Evolutionary conservation across 148 eudicot species (phyloP).

Genomic region (Fallopia convolvulus): DNA sequence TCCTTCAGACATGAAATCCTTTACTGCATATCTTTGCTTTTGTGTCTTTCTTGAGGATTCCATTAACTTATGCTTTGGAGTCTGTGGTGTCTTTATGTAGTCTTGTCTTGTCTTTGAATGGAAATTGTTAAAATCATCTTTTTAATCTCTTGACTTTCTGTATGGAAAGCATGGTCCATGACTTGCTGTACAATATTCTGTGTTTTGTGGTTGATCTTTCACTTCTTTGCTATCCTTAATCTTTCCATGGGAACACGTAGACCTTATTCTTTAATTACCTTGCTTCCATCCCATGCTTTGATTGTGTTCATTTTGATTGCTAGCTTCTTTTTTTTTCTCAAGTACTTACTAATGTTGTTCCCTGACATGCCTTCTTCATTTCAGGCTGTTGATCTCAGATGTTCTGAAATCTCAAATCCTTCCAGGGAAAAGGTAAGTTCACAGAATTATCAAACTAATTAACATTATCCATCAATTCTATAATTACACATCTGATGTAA

Average conservation of each 20-base stretch:
- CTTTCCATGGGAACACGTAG: background rate
- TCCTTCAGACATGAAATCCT: background rate
- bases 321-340: background rate
- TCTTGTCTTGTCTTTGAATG: background rate
- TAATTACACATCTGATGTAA: background rate
- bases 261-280: background rate
- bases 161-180: constrained; percentile 1
- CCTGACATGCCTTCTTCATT: constrained; percentile 16
- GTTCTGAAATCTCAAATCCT: constrained; percentile 43
- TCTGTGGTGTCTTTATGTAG: background rate
- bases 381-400: constrained; percentile 70
- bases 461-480: background rate
- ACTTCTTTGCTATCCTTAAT: background rate
- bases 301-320: background rate
- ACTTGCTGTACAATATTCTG: constrained; percentile 5
- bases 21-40: background rate
- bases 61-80: background rate
- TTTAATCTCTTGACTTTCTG: background rate
- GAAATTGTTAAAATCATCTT: background rate
- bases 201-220: constrained; percentile 5
- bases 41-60: background rate
- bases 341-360: constrained; percentile 4
- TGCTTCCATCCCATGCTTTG: background rate
- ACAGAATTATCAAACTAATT: background rate
- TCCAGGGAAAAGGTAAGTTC: constrained; percentile 37